Percentiles rank a stretch among this genome's conserved stretches.
phyloP scores from a whole-genome alignment of 2,329 filamentous ascomycete species.

The Proliferodiscus dingleyae region DNA sequence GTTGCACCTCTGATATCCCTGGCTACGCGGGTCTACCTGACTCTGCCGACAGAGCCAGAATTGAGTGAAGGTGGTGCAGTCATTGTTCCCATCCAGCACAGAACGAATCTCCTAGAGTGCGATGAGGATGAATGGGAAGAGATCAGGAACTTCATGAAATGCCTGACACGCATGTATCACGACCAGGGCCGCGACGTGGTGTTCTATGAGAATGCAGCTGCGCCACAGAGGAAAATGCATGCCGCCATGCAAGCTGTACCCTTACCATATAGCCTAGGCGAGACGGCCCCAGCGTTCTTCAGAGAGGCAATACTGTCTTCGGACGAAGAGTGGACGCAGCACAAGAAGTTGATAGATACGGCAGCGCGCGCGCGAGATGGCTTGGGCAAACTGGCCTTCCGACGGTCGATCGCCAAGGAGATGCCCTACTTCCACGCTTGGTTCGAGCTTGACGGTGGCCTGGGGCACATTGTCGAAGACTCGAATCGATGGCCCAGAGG shows the following conservation, averaged over 20 bases:
- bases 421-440: conserved; percentile 98
- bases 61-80: conserved; percentile 77
- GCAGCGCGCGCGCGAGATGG: conserved; percentile 59
- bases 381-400: conserved; percentile 75
- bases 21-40: conserved; percentile 80
- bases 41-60: conserved; percentile 84
- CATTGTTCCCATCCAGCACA: conserved; percentile 84
- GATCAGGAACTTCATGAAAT: conserved; percentile 98
- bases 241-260: conserved; percentile 83
- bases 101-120: conserved; percentile 88
- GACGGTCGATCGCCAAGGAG: conserved; percentile 80
- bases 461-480: conserved; percentile 92
- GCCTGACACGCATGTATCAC: conserved; percentile 87
- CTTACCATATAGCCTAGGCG: conserved; percentile 85
- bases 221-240: conserved; percentile 72
- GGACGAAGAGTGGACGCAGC: conserved; percentile 93
- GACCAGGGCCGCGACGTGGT: conserved; percentile 86
- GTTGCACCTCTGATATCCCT: conserved; percentile 81
- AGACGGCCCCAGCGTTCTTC: conserved; percentile 91
- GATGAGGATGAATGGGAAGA: conserved; percentile 99
- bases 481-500: conserved; percentile 78
- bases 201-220: conserved; percentile 95
- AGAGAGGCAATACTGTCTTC: conserved; percentile 83
- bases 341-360: conserved; percentile 92
- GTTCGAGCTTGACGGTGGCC: conserved; percentile 86